Evolutionary conservation across 352 stramenopile genomes (phyloP), one percentile per base, ranked within the genome.

Genomic region (Phytopythium kandeliae): DNA sequence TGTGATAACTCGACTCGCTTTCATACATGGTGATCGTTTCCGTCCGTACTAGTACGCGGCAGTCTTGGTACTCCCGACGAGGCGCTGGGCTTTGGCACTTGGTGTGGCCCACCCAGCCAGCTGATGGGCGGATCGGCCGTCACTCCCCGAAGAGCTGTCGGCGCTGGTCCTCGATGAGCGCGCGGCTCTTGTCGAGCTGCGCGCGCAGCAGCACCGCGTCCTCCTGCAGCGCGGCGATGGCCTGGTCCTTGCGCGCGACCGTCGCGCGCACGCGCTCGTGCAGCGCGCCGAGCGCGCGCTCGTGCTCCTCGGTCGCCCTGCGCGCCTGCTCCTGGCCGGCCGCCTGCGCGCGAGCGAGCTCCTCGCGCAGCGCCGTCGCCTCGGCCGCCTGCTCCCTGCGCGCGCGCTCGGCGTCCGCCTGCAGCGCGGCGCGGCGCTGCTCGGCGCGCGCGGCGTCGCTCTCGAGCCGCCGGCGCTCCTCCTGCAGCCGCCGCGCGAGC

Each of bases 151-250:
- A 91, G 48, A 90, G 62, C 50, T 90, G 81, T 37, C 70, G 35
- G 4, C 81, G 70, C 55, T 92, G 81, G 28, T 90, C 77, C 31
- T 88, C 74, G 21, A 92, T 86, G 19, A 92, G 67, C 21, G 72
- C 70, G 31, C 85, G 66, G 46, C 77, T 88, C 54, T 88, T 90
- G 19, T 88, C 69, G 1, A 92, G 64, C 52, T 89, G 81, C 3
- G 77, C 78, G n/a, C 86, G 71, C n/a, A 80, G 45, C 45, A 90
- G 37, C 59, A 87, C 74, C 40, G 85, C 48, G 34, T 90, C 77
- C 28, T 86, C 81, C 25, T 88, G 77, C 15, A 89, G 58, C 9
- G 73, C 77, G 10, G 59, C 60, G 35, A 90, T 87, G 36, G 65
- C 56, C 40, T 86, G 65, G 48, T 92, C 79, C 58, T 90, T 92